Conservation (phyloP, 345 rosid species). For the Eucalyptus paniculata region DNA sequence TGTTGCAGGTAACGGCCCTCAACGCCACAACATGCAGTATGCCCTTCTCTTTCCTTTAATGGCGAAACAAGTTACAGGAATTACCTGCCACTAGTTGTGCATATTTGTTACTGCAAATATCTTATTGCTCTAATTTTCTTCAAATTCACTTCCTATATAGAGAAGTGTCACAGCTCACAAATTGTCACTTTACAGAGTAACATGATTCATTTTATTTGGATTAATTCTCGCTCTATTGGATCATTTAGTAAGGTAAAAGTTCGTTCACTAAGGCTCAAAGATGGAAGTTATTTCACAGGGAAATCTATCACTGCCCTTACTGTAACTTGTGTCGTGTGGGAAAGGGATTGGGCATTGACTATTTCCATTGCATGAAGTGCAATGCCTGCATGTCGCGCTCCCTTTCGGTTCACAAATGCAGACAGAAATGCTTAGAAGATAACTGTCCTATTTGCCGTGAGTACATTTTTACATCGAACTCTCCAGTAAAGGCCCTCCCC, state of each 20-base stretch:
- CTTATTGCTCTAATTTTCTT: background rate
- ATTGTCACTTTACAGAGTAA: background rate
- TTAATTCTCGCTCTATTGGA: background rate
- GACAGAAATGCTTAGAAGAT: constrained; percentile 64
- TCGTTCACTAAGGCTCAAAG: background rate
- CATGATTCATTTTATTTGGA: background rate
- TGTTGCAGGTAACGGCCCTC: background rate
- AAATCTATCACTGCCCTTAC: constrained; percentile 83
- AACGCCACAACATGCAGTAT: background rate
- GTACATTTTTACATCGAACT: constrained; percentile 51
- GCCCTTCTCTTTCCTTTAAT: background rate
- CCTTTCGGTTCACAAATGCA: constrained; percentile 42
- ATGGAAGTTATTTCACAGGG: constrained; percentile 26
- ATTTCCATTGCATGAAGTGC: constrained; percentile 89
- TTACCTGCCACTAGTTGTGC: background rate
- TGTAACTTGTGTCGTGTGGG: constrained; percentile 86
- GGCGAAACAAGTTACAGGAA: background rate
- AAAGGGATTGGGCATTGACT: constrained; percentile 70
- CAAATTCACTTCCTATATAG: background rate
- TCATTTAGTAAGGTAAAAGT: background rate
- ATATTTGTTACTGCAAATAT: background rate
- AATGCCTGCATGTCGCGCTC: constrained; percentile 70
- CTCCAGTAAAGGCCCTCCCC: constrained; percentile 64
- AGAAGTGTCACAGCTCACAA: background rate
- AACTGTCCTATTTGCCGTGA: constrained; percentile 86